Evolutionary conservation across 352 stramenopile genomes (phyloP).

Genomic region (Pythium aquatile): DNA sequence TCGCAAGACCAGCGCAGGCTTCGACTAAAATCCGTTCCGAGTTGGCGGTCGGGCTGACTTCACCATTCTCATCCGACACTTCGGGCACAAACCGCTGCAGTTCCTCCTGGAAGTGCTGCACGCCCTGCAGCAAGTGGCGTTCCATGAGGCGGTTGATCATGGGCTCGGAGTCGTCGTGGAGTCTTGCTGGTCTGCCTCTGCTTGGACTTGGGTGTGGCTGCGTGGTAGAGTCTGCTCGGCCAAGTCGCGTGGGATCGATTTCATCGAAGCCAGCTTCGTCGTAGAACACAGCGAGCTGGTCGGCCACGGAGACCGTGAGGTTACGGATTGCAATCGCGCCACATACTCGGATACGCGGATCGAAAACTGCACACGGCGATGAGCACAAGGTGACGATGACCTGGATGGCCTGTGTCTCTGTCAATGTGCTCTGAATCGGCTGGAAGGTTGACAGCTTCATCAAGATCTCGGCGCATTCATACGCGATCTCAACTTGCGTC

Average conservation of each 20-base stretch:
- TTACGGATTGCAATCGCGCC: conserved; percentile 64
- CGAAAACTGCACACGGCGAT: conserved; percentile 13
- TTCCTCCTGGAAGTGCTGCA: conserved; percentile 59
- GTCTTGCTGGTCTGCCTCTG: background rate
- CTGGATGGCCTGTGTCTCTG: conserved; percentile 61
- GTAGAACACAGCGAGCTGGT: conserved; percentile 61
- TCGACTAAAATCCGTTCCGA: conserved; percentile 54
- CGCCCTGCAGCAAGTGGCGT: conserved; percentile 54
- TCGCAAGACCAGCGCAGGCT: conserved; percentile 58
- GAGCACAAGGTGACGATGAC: conserved; percentile 61
- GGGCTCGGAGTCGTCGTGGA: background rate
- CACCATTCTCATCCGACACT: background rate
- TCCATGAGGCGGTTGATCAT: conserved; percentile 45
- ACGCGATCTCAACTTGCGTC: conserved; percentile 34
- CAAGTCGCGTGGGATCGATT: background rate
- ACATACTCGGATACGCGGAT: conserved; percentile 47
- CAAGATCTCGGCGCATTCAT: conserved; percentile 45
- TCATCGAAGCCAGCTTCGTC: conserved; percentile 27
- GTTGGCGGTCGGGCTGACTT: background rate
- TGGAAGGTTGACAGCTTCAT: conserved; percentile 70
- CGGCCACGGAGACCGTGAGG: conserved; percentile 58
- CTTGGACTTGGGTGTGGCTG: background rate
- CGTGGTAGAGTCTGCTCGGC: background rate
- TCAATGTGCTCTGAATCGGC: conserved; percentile 50
- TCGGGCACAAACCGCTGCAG: conserved; percentile 33